Percentiles rank a stretch among this genome's conserved stretches.
phyloP scores from a whole-genome alignment of 208 protist genomes.

The Wallacemonas sp. region DNA sequence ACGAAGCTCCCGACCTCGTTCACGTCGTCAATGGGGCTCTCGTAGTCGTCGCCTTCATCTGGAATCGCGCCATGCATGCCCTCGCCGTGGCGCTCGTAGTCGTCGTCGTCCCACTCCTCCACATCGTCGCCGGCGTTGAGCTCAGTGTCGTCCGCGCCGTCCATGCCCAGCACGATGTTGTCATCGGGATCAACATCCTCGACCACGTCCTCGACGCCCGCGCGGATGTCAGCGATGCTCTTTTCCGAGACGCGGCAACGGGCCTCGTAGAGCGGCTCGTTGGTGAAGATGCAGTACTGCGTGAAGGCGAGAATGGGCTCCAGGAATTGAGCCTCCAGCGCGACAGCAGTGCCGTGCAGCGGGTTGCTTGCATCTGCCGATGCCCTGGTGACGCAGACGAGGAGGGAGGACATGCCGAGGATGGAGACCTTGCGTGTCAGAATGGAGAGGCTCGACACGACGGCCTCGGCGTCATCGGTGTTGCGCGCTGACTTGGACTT shows the following conservation, averaged over 20 bases:
- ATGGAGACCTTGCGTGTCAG: conserved; percentile 81
- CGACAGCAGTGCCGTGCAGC: conserved; percentile 4
- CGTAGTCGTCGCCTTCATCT: conserved; percentile 87
- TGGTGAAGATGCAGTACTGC: conserved; percentile 83
- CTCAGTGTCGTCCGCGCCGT: conserved; percentile 34
- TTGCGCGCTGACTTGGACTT: conserved; percentile 33
- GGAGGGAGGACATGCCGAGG: conserved; percentile 62
- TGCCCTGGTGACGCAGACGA: conserved; percentile 25
- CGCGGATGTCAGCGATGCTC: conserved; percentile 58
- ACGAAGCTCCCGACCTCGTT: conserved; percentile 77
- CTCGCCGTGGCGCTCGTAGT: conserved; percentile 17
- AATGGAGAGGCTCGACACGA: conserved; percentile 64
- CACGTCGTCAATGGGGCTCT: conserved; percentile 86
- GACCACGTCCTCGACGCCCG: conserved; percentile 24
- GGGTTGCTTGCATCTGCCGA: neutral
- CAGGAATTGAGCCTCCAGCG: conserved; percentile 14
- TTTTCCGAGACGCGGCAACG: conserved; percentile 62
- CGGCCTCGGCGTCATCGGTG: conserved; percentile 41
- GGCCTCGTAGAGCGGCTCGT: conserved; percentile 49
- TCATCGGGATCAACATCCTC: conserved; percentile 36
- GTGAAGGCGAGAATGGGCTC: conserved; percentile 49
- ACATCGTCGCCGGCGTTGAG: conserved; percentile 39
- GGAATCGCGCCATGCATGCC: conserved; percentile 25
- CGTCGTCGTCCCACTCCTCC: conserved; percentile 36
- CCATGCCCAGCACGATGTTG: conserved; percentile 43